Base-by-base conservation (phyloP, 139 green algal genomes). In the Micractinium sp. region DNA sequence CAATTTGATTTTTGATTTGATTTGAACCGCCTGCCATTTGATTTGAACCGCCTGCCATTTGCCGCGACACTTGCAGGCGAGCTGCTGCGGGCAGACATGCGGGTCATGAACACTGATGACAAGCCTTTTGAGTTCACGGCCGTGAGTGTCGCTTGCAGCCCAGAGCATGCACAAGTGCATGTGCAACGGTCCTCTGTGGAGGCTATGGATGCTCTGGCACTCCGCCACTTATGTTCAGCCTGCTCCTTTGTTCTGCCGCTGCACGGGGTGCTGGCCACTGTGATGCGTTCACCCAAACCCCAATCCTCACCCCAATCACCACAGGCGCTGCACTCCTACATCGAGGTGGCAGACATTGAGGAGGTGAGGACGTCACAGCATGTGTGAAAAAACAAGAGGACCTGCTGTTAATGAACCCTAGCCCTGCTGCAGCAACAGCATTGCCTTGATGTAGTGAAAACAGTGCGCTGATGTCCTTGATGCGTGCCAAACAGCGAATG, bases 71-170 rank as follows among this genome's bases (percentile, higher is more conserved):
- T 18, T 82, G 76, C 83, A 87, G 95, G 94, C 14, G 97, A 98
- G 89, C 87, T 94, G 89, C 95, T 99, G 74, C 78, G 90, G 61
- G 97, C 93, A 33, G 92, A 97, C 69, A 89, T 99, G 79, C 92
- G 94, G 15, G 94, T 99, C 19, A 92, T 97, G 81, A 99, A 99
- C 95, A 97, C 93, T 0, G 96, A 92, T 66, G 92, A 96, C 82
- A 90, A 94, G 87, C 79, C 95, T 15, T 99, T 99, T 90, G 90
- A 96, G 22, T 99, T 99, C 94, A 99, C 98, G 12, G 47, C 47
- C 7, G 47, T 56, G 47, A 56, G 71, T 39, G 29, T 27, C 27
- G 71, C 71, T 75, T 75, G 67, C 1, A 81, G 74, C 35, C 47
- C n/a, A 35, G 29, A 27, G 33, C 13, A 18, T 56, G 35, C 4